A percentile compares a stretch with the other conserved stretches of the same genome.
Evolutionary conservation across 2,329 filamentous ascomycete genomes (phyloP).

Genomic region (Phaeosphaeriaceae sp.): DNA sequence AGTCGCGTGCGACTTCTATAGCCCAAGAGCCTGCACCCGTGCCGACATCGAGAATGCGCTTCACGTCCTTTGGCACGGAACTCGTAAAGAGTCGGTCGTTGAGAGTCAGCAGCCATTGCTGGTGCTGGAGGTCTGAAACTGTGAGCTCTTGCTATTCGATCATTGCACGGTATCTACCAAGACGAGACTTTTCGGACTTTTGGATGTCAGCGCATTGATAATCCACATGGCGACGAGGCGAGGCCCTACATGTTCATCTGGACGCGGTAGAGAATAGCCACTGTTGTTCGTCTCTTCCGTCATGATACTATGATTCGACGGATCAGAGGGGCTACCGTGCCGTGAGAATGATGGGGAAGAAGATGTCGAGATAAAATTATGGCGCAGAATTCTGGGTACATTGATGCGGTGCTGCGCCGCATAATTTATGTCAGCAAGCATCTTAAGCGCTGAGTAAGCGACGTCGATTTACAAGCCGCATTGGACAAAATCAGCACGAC

Average conservation of each 20-base stretch:
- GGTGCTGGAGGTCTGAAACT: neutral
- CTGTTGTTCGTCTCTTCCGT: neutral
- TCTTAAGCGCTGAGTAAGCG: too few species aligned
- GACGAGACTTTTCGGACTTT: neutral
- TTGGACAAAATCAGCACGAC: too few species aligned
- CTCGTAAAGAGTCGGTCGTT: neutral
- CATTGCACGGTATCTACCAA: neutral
- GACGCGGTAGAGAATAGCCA: neutral
- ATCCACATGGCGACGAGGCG: neutral
- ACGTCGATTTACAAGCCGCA: too few species aligned
- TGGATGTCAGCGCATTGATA: neutral
- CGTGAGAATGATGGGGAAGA: too few species aligned
- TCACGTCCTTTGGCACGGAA: neutral
- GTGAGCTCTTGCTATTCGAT: neutral
- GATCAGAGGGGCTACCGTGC: too few species aligned
- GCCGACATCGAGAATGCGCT: neutral
- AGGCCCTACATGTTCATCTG: neutral
- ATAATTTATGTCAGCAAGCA: too few species aligned
- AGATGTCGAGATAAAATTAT: too few species aligned
- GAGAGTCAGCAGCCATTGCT: neutral
- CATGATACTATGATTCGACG: too few species aligned
- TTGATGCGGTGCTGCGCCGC: too few species aligned
- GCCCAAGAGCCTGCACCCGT: neutral
- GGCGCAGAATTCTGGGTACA: too few species aligned
- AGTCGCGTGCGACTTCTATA: neutral